Base-by-base conservation (phyloP, 306 rosid genomes). In the Astragalus glycyphyllos region DNA sequence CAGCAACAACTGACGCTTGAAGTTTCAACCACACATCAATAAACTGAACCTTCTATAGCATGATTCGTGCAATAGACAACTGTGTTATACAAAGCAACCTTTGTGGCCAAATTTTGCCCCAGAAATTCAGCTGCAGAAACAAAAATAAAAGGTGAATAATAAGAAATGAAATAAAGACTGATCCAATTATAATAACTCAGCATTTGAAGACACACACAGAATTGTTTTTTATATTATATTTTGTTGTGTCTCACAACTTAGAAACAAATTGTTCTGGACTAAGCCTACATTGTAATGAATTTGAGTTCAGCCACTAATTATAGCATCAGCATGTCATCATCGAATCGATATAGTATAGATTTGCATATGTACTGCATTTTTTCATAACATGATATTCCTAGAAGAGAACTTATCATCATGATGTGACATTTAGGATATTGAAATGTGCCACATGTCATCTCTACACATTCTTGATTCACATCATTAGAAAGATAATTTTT, bases 401-500 rank as follows among this genome's bases (percentile, higher is more conserved):
- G n/a, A 13, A 2, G 17, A 17, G 60, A 57, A 45, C 31, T 11
- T 31, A 23, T 10, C 12, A 44, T 11, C 7, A 14, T 6, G n/a
- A 63, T 75, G 78, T 45, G 49, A 31, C 69, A 67, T 72, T 60
- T 15, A 58, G 73, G 73, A 72, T 61, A 49, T 37, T 54, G 66
- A 76, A 59, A 72, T 54, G 48, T 62, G 69, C 69, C 79, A 81
- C 70, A 11, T 67, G 73, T 77, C 65, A 59, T 20, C 0, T n/a
- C 50, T 61, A 67, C 8, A 40, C 17, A 57, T 38, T 72, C 13
- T 66, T 32, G 64, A 37, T 40, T 49, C 69, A 49, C 53, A 26
- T 49, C 60, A 23, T 23, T 23, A 59, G 12, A 50, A 37, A 5
- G 48, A 58, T 56, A 31, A 62, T 65, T 35, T 65, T 47, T 26